Base-by-base conservation (phyloP, 2,329 filamentous ascomycete species). In the Microcera coccophila region DNA sequence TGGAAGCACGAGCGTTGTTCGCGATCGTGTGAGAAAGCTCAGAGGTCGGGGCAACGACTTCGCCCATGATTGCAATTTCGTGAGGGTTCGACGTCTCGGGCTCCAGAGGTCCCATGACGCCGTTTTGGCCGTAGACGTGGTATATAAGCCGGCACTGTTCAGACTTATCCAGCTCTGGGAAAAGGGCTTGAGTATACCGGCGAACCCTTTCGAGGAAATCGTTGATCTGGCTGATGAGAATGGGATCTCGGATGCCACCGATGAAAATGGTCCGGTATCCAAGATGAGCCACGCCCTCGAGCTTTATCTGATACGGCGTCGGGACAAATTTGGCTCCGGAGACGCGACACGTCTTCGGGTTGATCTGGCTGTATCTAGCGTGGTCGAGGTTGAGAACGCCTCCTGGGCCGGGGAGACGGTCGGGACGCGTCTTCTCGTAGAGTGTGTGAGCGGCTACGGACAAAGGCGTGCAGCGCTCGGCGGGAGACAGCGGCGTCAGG, bases 401-500 rank as follows among this genome's bases (percentile, higher is more conserved):
- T 0, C 75, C 76, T 0, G 76, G 76, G 0, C 76, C 76, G 4
- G 60, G 46, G 2, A 78, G 52, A 1, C 72, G 50, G 53, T 79
- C 76, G 0, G 76, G 75, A 14, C 75, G 55, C 0, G 68, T 64
- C 45, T 79, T 79, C 59, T 79, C 76, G 39, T 79, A 79, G 9
- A 79, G 54, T 0, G 74, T 71, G 47, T 79, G 75, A 0, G 75
- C 72, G 1, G 74, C 74, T 1, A 79, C 74, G 0, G 69, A 71
- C 0, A 71, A 41, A 0, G 72, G 66, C 0, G 71, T 77, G 45
- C 76, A 79, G 2, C 59, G 59, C 0, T 67, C 62, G 0, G 49
- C 47, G 0, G 67, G 62, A 4, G 64, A 59, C 0, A 69, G 52
- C 0, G 75, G 73, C 2, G 55, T 52, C 3, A 79, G 61, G 33